Base-by-base conservation (phyloP, 352 stramenopile genomes). In the Discostella stelligera region DNA sequence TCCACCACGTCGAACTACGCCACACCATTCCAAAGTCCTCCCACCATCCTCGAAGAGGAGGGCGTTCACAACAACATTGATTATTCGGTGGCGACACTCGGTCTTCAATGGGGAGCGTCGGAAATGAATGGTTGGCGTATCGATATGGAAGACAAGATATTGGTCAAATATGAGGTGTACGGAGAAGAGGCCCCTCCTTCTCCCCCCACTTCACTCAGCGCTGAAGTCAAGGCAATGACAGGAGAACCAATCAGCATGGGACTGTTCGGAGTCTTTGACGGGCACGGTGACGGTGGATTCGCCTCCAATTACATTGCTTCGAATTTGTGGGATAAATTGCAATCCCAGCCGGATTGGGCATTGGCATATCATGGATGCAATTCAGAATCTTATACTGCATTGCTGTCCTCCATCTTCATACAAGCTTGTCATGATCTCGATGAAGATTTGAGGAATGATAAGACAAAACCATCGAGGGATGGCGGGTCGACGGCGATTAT, bases 211-310 rank as follows among this genome's bases (percentile, higher is more conserved):
- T 53, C 61, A 0, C 50, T 55, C 50, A 20, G 41, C 41, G 46
- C 59, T 21, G 25, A 69, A 52, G 18, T 25, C 37, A 16, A 53
- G 44, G 39, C 30, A 46, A 30, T 13, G 30, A 20, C 32, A 32
- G 30, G n/a, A 50, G 46, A 46, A 8, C 2, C 25, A 63, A 52
- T 49, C 25, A 67, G 37, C 41, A 37, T 74, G 49, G 52, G 75
- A 20, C 55, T 94, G 16, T 87, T 93, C 65, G 85, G 77, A 25
- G 85, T 94, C 10, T 94, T 91, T 70, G 89, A 94, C 77, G 89
- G 89, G n/a, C 89, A 94, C 63, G 85, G 86, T 11, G 88, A 90
- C 74, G 61, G 63, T 50, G 79, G 77, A 60, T 46, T 55, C 44
- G 74, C 83, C 6, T 85, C 75, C 8, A 23, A 85, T 0, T 90